Percentiles rank a stretch among this genome's conserved stretches.
These are phyloP conservation scores for Neurospora sublineolata DNA, from an alignment of 495 filamentous ascomycete genomes.

Conservation along the genomic window DNA sequence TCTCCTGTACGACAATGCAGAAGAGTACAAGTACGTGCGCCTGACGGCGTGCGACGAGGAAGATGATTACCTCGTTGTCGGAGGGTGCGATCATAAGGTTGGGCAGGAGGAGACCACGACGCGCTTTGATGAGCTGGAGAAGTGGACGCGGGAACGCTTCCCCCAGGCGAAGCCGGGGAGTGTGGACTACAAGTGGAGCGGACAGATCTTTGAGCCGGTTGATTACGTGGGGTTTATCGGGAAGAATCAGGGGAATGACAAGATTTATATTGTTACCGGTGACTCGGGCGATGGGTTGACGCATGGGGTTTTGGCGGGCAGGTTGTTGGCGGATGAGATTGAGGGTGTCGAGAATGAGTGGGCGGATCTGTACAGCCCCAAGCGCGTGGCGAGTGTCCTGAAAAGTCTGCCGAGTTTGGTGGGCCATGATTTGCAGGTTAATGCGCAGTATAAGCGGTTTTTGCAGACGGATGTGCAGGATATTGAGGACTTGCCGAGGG, in stretches of 20 bases:
- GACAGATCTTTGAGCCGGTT: conserved; percentile 46
- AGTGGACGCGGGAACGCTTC: conserved; percentile 43
- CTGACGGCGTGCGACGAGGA: conserved; percentile 40
- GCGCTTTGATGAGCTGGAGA: conserved; percentile 36
- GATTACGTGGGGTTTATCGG: conserved; percentile 47
- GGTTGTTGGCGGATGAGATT: conserved; percentile 44
- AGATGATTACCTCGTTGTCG: conserved; percentile 47
- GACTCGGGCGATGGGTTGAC: conserved; percentile 51
- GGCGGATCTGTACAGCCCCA: conserved; percentile 39
- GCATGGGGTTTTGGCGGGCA: conserved; percentile 42
- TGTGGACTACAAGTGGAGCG: conserved; percentile 45
- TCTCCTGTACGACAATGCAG: conserved; percentile 43
- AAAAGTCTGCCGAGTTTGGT: conserved; percentile 29
- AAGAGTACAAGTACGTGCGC: conserved; percentile 42
- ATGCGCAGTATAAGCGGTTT: conserved; percentile 45
- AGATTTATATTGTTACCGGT: conserved; percentile 44
- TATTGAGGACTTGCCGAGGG: conserved; percentile 41
- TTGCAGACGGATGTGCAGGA: conserved; percentile 42
- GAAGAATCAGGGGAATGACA: conserved; percentile 37
- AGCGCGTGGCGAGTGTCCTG: conserved; percentile 22
- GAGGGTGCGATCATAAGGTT: conserved; percentile 51
- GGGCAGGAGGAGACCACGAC: conserved; percentile 37
- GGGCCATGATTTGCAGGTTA: conserved; percentile 39
- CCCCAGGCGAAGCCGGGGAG: conserved; percentile 34
- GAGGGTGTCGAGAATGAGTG: conserved; percentile 36